These are phyloP conservation scores for Sugiyamaella lignohabitans DNA, from an alignment of 805 yeast species.

Conservation along the genomic window DNA sequence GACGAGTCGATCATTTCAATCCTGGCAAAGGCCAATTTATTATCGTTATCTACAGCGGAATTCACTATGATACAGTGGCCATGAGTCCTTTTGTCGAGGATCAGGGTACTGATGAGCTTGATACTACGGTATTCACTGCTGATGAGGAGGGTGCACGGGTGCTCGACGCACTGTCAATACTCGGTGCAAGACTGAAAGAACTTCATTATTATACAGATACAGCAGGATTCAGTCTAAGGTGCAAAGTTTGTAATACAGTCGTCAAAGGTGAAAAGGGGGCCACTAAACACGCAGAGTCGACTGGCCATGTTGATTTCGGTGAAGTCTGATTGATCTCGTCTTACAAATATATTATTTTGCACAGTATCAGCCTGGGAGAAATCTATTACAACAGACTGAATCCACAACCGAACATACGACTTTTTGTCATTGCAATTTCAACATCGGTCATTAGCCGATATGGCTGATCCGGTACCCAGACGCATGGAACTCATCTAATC, in stretches of 20 bases:
- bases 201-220: conserved; percentile 62
- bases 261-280: conserved; percentile 62
- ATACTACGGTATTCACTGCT: conserved; percentile 39
- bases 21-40: conserved; percentile 41
- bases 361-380: too few species aligned
- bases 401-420: too few species aligned
- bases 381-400: too few species aligned
- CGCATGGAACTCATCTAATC: too few species aligned
- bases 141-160: conserved; percentile 32
- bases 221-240: conserved; percentile 48
- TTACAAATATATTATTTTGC: too few species aligned
- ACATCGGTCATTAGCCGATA: too few species aligned
- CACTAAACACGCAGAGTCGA: conserved; percentile 52
- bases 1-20: conserved; percentile 49
- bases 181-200: conserved; percentile 43
- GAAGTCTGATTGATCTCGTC: conserved; percentile 39
- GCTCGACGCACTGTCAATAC: conserved; percentile 33
- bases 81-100: conserved; percentile 29
- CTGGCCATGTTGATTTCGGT: conserved; percentile 58
- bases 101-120: conserved; percentile 28
- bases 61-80: conserved; percentile 66
- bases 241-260: conserved; percentile 47
- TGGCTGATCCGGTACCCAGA: too few species aligned
- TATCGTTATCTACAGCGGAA: conserved; percentile 58
- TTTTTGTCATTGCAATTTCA: too few species aligned